Conservation (phyloP, 140 eudicot genomes). For the Erigeron philadelphicus region DNA sequence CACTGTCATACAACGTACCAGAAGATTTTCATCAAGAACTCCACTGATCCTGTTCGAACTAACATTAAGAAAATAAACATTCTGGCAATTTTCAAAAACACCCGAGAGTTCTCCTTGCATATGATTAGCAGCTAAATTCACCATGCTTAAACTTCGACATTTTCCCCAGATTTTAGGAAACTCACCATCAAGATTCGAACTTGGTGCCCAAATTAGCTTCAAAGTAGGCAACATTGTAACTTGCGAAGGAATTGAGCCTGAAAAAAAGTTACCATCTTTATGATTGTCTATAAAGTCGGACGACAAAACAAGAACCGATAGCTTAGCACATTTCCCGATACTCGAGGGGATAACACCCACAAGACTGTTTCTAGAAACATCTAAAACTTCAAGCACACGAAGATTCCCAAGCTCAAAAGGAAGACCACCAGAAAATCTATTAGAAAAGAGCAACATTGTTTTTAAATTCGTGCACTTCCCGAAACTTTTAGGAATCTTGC, state of each 20-base stretch:
- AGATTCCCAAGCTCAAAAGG: slow-evolving; percentile 56
- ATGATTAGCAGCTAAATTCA: slow-evolving; percentile 40
- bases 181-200: slow-evolving; percentile 32
- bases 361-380: slow-evolving; percentile 51
- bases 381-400: slow-evolving; percentile 50
- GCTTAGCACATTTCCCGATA: slow-evolving; percentile 41
- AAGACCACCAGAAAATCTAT: slow-evolving; percentile 45
- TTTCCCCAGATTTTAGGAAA: slow-evolving; percentile 40
- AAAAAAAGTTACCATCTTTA: slow-evolving; percentile 36
- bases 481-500: slow-evolving; percentile 49
- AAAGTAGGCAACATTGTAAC: slow-evolving; percentile 44
- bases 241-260: slow-evolving; percentile 40
- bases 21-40: slow-evolving; percentile 31
- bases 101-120: slow-evolving; percentile 33
- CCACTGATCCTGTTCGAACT: slow-evolving; percentile 42
- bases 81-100: slow-evolving; percentile 33
- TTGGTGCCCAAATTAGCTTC: slow-evolving; percentile 51
- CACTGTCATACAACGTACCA: slow-evolving; percentile 36
- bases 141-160: slow-evolving; percentile 38
- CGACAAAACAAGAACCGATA: slow-evolving; percentile 51
- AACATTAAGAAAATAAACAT: slow-evolving; percentile 32
- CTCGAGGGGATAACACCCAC: slow-evolving; percentile 43
- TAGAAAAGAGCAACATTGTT: slow-evolving; percentile 56
- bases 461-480: slow-evolving; percentile 46
- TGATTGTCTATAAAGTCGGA: slow-evolving; percentile 19